These are phyloP conservation scores for Aspergillus texensis DNA, from an alignment of 2,329 filamentous ascomycete genomes.

Conservation along the genomic window DNA sequence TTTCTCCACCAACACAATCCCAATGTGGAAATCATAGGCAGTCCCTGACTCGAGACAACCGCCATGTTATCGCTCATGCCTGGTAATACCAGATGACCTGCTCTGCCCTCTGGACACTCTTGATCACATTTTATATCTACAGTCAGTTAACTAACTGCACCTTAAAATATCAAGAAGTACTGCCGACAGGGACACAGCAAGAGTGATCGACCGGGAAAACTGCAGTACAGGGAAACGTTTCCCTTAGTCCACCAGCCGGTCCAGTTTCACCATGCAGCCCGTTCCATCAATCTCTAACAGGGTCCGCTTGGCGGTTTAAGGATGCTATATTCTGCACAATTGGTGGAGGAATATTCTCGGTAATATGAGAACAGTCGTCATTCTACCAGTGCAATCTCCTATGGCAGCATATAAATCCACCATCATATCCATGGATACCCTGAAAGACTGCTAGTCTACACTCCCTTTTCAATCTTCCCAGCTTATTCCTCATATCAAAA, in stretches of 20 bases:
- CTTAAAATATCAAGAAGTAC: too few species aligned
- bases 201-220: background rate
- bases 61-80: too few species aligned
- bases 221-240: background rate
- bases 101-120: background rate
- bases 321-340: background rate
- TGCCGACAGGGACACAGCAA: background rate
- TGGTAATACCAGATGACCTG: too few species aligned
- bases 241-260: background rate
- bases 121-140: background rate
- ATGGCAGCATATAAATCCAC: background rate
- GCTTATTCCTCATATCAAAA: background rate
- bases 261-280: background rate
- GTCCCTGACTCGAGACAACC: background rate
- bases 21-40: background rate
- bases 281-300: constrained; percentile 4
- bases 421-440: background rate
- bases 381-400: background rate
- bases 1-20: constrained; percentile 7
- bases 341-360: background rate
- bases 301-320: background rate
- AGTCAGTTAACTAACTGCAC: background rate
- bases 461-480: background rate
- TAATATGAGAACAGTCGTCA: background rate
- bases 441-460: too few species aligned